Conservation (phyloP, 352 stramenopile species). For the Phytopythium sindhum region DNA sequence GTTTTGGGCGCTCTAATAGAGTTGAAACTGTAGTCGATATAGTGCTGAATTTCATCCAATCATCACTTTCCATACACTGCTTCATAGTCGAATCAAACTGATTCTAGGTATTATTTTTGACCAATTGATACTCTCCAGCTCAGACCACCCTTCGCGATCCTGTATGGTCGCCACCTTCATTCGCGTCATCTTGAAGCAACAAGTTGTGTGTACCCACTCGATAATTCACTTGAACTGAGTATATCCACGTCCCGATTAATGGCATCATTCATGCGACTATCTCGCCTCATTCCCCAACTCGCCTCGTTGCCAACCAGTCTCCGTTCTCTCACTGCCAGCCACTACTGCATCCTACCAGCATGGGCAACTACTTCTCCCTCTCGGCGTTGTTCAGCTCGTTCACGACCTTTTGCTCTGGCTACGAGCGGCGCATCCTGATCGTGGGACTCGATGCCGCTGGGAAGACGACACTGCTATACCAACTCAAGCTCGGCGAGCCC, state of each 20-base stretch:
- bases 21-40: neutral
- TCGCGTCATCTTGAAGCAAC: neutral
- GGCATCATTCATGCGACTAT: neutral
- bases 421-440: slow-evolving; percentile 75
- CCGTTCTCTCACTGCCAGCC: neutral
- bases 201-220: neutral
- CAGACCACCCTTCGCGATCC: neutral
- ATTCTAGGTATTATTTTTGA: too few species aligned
- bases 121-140: neutral
- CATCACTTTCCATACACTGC: too few species aligned
- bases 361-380: slow-evolving; percentile 47
- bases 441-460: slow-evolving; percentile 93
- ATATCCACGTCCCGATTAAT: neutral
- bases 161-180: neutral
- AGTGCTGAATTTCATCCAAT: neutral
- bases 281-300: slow-evolving; percentile 3
- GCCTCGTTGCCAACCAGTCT: neutral
- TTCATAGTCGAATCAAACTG: too few species aligned
- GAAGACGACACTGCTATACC: slow-evolving; percentile 96
- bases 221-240: neutral
- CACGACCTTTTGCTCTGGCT: slow-evolving; percentile 28
- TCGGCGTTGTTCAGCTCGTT: slow-evolving; percentile 28
- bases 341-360: slow-evolving; percentile 5
- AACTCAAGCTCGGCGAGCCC: slow-evolving; percentile 74
- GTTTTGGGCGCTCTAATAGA: neutral